phyloP scores from a whole-genome alignment of 257 asterid species.

The Mentha longifolia region DNA sequence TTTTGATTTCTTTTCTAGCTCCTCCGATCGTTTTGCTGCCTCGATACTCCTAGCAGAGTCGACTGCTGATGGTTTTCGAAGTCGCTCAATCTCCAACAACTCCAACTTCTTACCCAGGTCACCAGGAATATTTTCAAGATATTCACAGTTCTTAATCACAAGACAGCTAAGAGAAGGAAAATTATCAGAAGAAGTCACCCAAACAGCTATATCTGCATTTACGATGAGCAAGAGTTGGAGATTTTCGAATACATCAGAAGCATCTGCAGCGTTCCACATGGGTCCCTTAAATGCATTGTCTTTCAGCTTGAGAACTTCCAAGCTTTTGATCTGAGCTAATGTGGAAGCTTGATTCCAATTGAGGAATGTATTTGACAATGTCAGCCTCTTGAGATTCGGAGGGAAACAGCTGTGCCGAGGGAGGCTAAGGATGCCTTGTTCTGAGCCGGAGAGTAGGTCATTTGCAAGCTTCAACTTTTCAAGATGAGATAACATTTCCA shows the following conservation, averaged over 20 bases:
- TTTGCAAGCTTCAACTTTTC: constrained; percentile 50
- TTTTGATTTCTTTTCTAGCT: neutral
- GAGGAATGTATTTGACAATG: constrained; percentile 39
- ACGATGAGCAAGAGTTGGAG: constrained; percentile 45
- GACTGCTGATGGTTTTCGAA: constrained; percentile 24
- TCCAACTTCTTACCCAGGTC: constrained; percentile 33
- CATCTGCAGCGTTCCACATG: constrained; percentile 30
- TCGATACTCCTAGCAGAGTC: constrained; percentile 28
- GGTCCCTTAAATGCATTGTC: constrained; percentile 45
- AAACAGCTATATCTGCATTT: constrained; percentile 35
- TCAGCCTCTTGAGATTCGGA: constrained; percentile 35
- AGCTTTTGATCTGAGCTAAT: constrained; percentile 38
- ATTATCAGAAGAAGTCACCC: constrained; percentile 37
- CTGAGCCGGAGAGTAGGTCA: constrained; percentile 26
- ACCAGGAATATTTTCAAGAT: constrained; percentile 38
- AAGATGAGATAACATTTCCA: constrained; percentile 29
- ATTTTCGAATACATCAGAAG: constrained; percentile 15
- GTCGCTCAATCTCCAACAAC: constrained; percentile 34
- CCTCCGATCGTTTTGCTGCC: neutral
- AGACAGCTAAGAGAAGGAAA: constrained; percentile 44
- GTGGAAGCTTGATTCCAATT: constrained; percentile 43
- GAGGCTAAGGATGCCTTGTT: constrained; percentile 16
- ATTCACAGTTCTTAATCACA: constrained; percentile 37
- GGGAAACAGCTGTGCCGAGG: constrained; percentile 41
- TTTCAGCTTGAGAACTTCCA: constrained; percentile 53